phyloP scores from a whole-genome alignment of 768 basidiomycete species.

The Filobasidium floriforme region DNA sequence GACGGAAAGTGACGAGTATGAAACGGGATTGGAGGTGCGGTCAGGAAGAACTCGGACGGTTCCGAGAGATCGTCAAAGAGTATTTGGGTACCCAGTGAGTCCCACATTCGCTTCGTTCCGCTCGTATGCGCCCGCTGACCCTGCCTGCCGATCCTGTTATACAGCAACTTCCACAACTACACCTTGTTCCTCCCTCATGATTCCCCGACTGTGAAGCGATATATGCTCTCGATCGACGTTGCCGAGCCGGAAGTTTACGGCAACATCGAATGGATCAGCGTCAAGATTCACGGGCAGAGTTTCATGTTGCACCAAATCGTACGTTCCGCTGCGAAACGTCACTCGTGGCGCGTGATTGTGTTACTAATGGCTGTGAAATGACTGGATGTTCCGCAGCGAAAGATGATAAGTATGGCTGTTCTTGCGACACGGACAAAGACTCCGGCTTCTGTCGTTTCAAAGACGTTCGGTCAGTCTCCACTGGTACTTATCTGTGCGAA shows the following conservation, averaged over 20 bases:
- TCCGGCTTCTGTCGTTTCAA: conserved; percentile 60
- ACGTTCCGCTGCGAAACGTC: conserved; percentile 16
- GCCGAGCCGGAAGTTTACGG: conserved; percentile 81
- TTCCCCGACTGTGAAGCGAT: conserved; percentile 73
- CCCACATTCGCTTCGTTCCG: neutral
- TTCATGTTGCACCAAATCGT: conserved; percentile 97
- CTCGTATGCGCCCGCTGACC: neutral
- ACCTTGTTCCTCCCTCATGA: conserved; percentile 78
- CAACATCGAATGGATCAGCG: conserved; percentile 87
- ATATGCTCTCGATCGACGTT: conserved; percentile 81
- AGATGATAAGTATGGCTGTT: conserved; percentile 89
- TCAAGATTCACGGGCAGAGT: conserved; percentile 90
- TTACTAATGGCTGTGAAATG: too few relatives aligned
- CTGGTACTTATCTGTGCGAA: neutral
- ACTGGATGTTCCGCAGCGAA: conserved; percentile 71
- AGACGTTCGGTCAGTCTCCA: conserved; percentile 58
- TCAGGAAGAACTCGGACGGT: conserved; percentile 52
- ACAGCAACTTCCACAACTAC: conserved; percentile 87
- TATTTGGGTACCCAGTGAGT: conserved; percentile 71
- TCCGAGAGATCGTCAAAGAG: conserved; percentile 56
- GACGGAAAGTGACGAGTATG: conserved; percentile 22
- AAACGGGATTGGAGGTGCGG: conserved; percentile 58
- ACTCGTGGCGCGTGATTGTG: too few relatives aligned
- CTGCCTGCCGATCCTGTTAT: neutral
- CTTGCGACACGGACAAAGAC: conserved; percentile 67